phyloP scores from a whole-genome alignment of 2,329 filamentous ascomycete genomes.

The Hymenotorrendiella dingleyae region DNA sequence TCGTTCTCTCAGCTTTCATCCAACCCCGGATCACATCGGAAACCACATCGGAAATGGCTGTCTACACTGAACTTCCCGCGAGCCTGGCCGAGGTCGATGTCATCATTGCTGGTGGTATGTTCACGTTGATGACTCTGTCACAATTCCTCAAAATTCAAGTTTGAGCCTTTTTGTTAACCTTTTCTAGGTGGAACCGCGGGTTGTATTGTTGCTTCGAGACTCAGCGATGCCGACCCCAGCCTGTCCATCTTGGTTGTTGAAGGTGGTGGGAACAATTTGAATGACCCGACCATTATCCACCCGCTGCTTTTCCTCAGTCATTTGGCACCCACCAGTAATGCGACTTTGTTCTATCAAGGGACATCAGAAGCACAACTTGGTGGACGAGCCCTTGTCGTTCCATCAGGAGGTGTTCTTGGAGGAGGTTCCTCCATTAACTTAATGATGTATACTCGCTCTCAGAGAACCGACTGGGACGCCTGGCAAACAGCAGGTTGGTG shows the following conservation, averaged over 20 bases:
- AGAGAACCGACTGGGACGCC: conserved; percentile 40
- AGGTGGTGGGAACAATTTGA: conserved; percentile 41
- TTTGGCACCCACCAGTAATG: conserved; percentile 38
- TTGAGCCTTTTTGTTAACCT: neutral
- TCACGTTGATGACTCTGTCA: neutral
- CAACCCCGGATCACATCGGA: no score
- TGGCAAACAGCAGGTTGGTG: conserved; percentile 46
- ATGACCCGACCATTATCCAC: conserved; percentile 38
- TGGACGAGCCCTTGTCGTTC: conserved; percentile 30
- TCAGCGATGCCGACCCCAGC: conserved; percentile 38
- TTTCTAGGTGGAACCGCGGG: conserved; percentile 36
- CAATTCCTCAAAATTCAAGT: neutral
- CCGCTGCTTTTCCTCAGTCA: conserved; percentile 35
- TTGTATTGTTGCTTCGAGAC: conserved; percentile 38
- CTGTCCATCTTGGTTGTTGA: conserved; percentile 44
- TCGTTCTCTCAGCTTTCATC: neutral
- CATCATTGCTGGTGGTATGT: conserved; percentile 13
- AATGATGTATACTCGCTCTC: conserved; percentile 33
- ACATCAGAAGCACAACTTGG: conserved; percentile 36
- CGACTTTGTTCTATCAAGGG: conserved; percentile 39
- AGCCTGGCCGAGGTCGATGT: conserved; percentile 12
- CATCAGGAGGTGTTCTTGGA: conserved; percentile 36
- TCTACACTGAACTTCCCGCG: conserved; percentile 7
- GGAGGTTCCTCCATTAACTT: conserved; percentile 36
- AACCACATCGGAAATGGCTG: conserved; percentile 6